phyloP scores from a whole-genome alignment of 2,329 filamentous ascomycete genomes.

The Lasiodiplodia theobromae region DNA sequence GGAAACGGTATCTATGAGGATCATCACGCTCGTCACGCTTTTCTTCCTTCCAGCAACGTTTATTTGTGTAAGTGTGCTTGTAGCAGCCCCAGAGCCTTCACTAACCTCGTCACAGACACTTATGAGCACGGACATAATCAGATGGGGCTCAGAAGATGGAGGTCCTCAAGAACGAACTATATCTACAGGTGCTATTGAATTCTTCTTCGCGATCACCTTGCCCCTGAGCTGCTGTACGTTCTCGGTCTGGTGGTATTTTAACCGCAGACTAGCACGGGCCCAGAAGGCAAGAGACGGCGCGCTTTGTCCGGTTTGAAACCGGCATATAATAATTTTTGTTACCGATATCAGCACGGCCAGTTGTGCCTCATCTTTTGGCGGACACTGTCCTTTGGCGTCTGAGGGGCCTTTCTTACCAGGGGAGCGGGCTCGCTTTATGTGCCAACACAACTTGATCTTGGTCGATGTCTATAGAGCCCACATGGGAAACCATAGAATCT shows the following conservation, averaged over 20 bases:
- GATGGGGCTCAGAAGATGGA: constrained; percentile 33
- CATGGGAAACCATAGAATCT: too few relatives aligned
- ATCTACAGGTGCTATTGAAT: constrained; percentile 37
- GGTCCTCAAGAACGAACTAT: constrained; percentile 33
- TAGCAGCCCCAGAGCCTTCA: neutral
- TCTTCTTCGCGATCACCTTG: constrained; percentile 45
- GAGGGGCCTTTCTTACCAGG: too few relatives aligned
- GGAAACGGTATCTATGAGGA: constrained; percentile 52
- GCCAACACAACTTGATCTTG: too few relatives aligned
- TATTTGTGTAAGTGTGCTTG: constrained; percentile 46
- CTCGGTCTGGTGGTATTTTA: constrained; percentile 39
- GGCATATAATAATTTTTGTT: neutral
- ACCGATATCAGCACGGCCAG: neutral
- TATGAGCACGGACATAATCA: constrained; percentile 51
- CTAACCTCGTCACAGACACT: constrained; percentile 42
- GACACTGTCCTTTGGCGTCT: too few relatives aligned
- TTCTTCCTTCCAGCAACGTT: constrained; percentile 55
- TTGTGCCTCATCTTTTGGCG: neutral
- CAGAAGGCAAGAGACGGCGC: neutral
- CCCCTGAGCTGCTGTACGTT: constrained; percentile 47
- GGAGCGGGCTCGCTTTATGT: too few relatives aligned
- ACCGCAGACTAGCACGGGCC: neutral
- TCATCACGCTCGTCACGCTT: constrained; percentile 52
- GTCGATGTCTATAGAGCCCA: too few relatives aligned
- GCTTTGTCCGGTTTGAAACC: neutral